Base-by-base conservation (phyloP, 306 rosid genomes). In the Cotoneaster glaucophyllus region DNA sequence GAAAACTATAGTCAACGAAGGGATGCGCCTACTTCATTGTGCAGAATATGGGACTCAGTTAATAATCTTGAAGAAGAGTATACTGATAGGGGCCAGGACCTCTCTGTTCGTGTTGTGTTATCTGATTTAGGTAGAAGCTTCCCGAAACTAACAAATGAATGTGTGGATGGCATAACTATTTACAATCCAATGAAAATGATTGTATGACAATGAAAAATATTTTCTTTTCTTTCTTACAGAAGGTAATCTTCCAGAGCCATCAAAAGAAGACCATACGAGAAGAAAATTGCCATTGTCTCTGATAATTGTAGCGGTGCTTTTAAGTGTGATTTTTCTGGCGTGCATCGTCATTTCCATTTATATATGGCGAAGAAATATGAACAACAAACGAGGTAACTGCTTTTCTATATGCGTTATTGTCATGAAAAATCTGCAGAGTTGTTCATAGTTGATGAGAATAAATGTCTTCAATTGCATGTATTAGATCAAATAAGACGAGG, bases 311-410 rank as follows among this genome's bases (percentile, higher is more conserved):
- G 59, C 85, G 22, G 71, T 77, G 31, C 57, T 77, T 29, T 24
- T 62, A 50, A 31, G 73, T 58, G 62, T 76, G 64, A 48, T 74
- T 79, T 65, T 76, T 71, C 76, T 89, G n/a, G 85, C 81, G 57
- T 74, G 85, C 69, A 39, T 72, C 37, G 28, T 72, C 37, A 3
- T 83, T 79, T 82, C 57, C n/a, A 61, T 82, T 39, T 79, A 56
- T 79, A 50, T 83, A 66, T 61, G 81, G 78, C 81, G 79, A 75
- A 84, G 82, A 74, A 85, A 83, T 74, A 76, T 45, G 59, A 53
- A 75, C 28, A 86, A 72, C 31, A 64, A 54, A 80, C 85, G 31
- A 78, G 93, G 93, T 89, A 85, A 74, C 29, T 37, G 34, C n/a
- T 70, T 52, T 61, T 9, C 32, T 26, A 25, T 22, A 32, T 21